Percentiles rank a stretch among this genome's conserved stretches.
Evolutionary conservation across 441 rosid genomes (phyloP).

Genomic region (Mallotus japonicus): DNA sequence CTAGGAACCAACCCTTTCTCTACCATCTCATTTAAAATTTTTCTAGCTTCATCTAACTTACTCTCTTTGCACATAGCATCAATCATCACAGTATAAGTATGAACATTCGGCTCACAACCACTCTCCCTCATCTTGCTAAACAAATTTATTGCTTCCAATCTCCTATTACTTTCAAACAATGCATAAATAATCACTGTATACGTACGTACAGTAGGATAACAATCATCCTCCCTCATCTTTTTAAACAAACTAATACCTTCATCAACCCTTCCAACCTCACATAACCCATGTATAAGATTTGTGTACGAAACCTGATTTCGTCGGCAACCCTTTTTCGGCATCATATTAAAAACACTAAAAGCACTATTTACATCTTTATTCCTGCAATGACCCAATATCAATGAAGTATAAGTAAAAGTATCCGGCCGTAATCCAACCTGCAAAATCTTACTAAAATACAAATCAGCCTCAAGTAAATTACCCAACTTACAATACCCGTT

Average conservation of each 20-base stretch:
- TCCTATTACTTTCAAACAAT: slow-evolving; percentile 48
- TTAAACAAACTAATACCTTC: slow-evolving; percentile 55
- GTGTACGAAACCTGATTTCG: slow-evolving; percentile 75
- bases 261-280: slow-evolving; percentile 54
- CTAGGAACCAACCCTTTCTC: slow-evolving; percentile 56
- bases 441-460: slow-evolving; percentile 58
- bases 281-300: slow-evolving; percentile 69
- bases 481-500: slow-evolving; percentile 72
- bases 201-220: slow-evolving; percentile 64
- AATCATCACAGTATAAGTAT: slow-evolving; percentile 68
- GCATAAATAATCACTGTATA: slow-evolving; percentile 69
- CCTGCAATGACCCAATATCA: slow-evolving; percentile 71
- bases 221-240: slow-evolving; percentile 55
- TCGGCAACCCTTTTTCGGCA: slow-evolving; percentile 54
- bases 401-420: slow-evolving; percentile 58
- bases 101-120: slow-evolving; percentile 63
- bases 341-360: slow-evolving; percentile 45
- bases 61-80: slow-evolving; percentile 51
- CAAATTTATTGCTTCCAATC: slow-evolving; percentile 48
- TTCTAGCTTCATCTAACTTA: slow-evolving; percentile 53
- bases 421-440: slow-evolving; percentile 63
- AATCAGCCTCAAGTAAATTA: slow-evolving; percentile 57
- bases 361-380: slow-evolving; percentile 60
- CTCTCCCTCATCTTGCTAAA: slow-evolving; percentile 55
- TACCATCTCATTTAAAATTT: slow-evolving; percentile 47